Evolutionary conservation across 176 grass and related monocot genomes (phyloP).

Genomic region (Stipa capillata): DNA sequence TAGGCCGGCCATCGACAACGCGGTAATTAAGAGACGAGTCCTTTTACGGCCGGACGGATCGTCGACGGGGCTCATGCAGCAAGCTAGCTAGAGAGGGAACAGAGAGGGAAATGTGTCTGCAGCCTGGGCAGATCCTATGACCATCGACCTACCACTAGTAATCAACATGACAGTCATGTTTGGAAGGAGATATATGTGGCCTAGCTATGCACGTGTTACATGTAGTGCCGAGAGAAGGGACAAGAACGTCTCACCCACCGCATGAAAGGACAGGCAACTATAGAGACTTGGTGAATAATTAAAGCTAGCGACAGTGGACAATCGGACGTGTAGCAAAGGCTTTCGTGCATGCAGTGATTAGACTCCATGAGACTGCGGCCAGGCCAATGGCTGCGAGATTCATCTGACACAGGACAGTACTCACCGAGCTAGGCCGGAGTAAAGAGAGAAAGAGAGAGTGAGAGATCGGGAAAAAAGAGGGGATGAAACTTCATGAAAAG

Average conservation of each 20-base stretch:
- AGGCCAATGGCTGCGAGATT: neutral
- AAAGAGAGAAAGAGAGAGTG: neutral
- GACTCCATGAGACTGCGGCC: neutral
- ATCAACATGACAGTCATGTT: neutral
- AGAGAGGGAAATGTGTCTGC: neutral
- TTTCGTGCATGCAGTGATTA: slow-evolving; percentile 19
- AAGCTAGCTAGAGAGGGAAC: neutral
- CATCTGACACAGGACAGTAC: neutral
- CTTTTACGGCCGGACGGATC: neutral
- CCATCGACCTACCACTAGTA: neutral
- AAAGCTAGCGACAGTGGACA: neutral
- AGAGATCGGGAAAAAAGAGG: neutral
- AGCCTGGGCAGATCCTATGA: neutral
- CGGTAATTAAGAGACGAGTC: neutral
- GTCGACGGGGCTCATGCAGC: neutral
- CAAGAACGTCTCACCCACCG: slow-evolving; percentile 18
- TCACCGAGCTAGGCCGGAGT: neutral
- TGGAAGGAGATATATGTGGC: neutral
- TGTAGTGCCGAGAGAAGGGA: neutral
- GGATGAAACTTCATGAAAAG: slow-evolving; percentile 26
- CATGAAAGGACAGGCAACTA: neutral
- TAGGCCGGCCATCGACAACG: neutral
- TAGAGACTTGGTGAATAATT: slow-evolving; percentile 5
- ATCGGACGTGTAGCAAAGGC: slow-evolving; percentile 9
- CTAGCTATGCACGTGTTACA: neutral